Evolutionary conservation across 495 filamentous ascomycete genomes (phyloP), one percentile per base, ranked within the genome.

Genomic region (Clavariopsis aquatica): DNA sequence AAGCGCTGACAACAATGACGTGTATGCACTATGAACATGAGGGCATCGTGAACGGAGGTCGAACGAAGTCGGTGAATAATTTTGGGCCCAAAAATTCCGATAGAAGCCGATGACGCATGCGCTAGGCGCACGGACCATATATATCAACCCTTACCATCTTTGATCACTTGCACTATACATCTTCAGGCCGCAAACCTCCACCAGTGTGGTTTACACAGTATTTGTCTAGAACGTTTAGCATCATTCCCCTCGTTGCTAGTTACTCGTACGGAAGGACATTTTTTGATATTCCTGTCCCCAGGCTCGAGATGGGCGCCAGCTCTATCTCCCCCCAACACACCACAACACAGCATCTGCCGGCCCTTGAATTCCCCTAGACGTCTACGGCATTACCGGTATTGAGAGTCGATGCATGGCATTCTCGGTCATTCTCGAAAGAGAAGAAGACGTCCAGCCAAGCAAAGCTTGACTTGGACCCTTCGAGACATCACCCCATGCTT

Each of bases 1-100:
- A 31, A 2, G 36, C 41, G 55, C 20, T 38, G n/a, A 10, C 38
- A 26, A 26, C 41, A 46, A 38, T 47, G 36, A 15, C 22, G 55
- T 58, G 22, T 46, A 1, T 20, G 55, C 34, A 19, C 27, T 49
- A 58, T 23, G 26, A 45, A 58, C 55, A 58, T 58, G 26, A 46
- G 55, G 22, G 55, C 55, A 58, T 58, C 2, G 23, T 41, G 52
- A 38, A n/a, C n/a, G 31, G 29, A 23, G 15, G 29, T 9, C 3
- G 27, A 20, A 12, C 6, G 31, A 34, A 34, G 31, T 34, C n/a
- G 9, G 10, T 53, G 51, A 53, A 53, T 56, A 15, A 24, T 56
- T 41, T 38, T 56, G 19, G 29, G 17, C 10, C n/a, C n/a, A n/a
- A n/a, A 43, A 29, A 38, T 34, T 31, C 23, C 51, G 24, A 28